Base-by-base conservation (phyloP, 2,329 filamentous ascomycete species). In the Didymellaceae sp. region DNA sequence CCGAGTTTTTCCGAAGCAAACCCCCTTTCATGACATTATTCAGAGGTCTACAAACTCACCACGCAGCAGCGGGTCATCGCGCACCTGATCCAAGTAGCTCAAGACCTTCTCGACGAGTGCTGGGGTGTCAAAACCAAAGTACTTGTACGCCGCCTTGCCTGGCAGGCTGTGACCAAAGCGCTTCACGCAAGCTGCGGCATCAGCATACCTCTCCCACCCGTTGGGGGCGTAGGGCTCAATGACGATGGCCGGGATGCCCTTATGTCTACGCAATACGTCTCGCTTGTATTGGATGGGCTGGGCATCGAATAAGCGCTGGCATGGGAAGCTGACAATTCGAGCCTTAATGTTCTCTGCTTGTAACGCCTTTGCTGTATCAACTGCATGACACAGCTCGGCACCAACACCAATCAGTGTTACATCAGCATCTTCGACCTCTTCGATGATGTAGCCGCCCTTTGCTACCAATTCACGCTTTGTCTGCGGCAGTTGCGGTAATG, bases 121-220 rank as follows among this genome's bases (percentile, higher is more conserved):
- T 53, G 76, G 59, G 2, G 69, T 74, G 41, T 82, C 78, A 54
- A 81, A 84, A 1, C 82, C 80, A 61, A 85, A 85, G 45, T 78
- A 79, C 57, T 79, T 77, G 62, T 85, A 84, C 2, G 80, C 80
- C 9, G 77, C 76, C 54, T 78, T 77, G 0, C 81, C 79, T 0
- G 82, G 82, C 34, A 85, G 63, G 13, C 76, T 80, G 61, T 85
- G 80, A 0, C 82, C 82, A 55, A 85, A 86, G 0, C 73, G 71
- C 34, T 75, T 74, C 77, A 85, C 80, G 38, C 75, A 80, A 51
- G 76, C 76, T 1, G 78, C 81, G 1, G 82, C 83, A 63, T 84
- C 79, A 0, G 82, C 82, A 59, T 85, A 86, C 16, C 82, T 67
- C 69, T 85, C 83, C 82, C 83, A 86, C 0, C 82, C 81, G 51